Base-by-base conservation (phyloP, 768 basidiomycete species). In the Trametes gibbosa region DNA sequence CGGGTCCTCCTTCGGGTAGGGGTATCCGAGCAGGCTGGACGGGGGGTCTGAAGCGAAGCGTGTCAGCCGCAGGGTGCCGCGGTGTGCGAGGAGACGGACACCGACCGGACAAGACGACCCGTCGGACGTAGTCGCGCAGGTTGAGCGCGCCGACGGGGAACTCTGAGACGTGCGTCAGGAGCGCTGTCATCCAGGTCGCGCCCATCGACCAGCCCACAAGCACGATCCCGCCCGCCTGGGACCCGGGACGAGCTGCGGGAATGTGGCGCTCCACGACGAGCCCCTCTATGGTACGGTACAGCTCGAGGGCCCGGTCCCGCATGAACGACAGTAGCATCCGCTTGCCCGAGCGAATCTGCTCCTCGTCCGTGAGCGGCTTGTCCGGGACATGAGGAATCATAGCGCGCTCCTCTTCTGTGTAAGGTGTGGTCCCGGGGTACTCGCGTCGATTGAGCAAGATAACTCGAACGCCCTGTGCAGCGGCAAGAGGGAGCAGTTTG, bases 361-460 rank as follows among this genome's bases (percentile, higher is more conserved):
- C 12, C 25, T 32, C 19, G 25, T 49, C 29, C 13, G 55, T 49
- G 12, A 19, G 55, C 0, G 55, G 55, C 27, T 23, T 23, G 23
- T 49, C 39, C 5, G 40, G 37, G 5, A 50, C 46, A 1, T 47
- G 12, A 2, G 55, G 55, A 8, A 59, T 27, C 34, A 51, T 34
- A 4, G 48, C 53, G 21, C 55, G 50, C 25, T 69, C 66, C n/a
- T 53, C 52, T 13, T 39, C 43, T 2, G 59, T 52, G 57, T 57
- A 63, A 3, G 61, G 63, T 3, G 57, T 58, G 6, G 67, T 59
- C 0, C 64, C 59, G 5, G 61, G 64, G 32, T 66, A 68, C 29
- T 63, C 67, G 5, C 66, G 62, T 13, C 64, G 59, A 42, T 64
- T 68, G 25, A 66, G 39, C 19, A 51, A 13, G 35, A 68, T 59